Evolutionary conservation across 768 basidiomycete species (phyloP), one percentile per base, ranked within the genome.

Genomic region (Tephrocybe sp.): DNA sequence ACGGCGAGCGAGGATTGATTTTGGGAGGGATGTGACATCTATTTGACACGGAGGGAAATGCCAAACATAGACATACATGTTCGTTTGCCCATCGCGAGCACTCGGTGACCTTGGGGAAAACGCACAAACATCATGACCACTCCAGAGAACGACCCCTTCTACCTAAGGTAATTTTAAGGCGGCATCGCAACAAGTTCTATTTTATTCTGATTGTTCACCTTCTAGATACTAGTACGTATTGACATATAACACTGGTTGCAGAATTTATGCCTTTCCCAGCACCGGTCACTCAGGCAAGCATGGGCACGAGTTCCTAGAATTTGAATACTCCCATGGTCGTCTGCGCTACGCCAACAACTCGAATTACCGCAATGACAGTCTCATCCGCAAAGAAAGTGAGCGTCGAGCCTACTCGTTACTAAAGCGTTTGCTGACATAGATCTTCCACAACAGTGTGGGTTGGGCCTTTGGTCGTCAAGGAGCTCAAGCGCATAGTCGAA

Each of bases 271-370:
- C 13, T 35, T 44, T 39, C 53, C 32, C 66, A 92, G 91, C 69
- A 96, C 95, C 26, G 96, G 97, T n/a, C 96, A 99, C 70, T 95
- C 93, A 62, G 96, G 96, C 54, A 94, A 94, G 68, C 94, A 96
- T 62, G 95, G 93, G 17, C 94, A 97, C 72, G 94, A 97, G 68
- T 98, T 98, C 68, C 79, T 99, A 40, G 96, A 99, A 68, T 99
- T 98, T 62, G 96, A 98, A 69, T 98, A 98, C 73, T 89, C 92
- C 12, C 91, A 95, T 74, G 96, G 96, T 34, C 87, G 96, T 58
- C 79, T 98, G 49, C 83, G 97, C 59, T 99, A 98, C 68, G 97
- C 97, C 55, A 96, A 98, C 77, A 98, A 98, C 77, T 98, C 96
- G 9, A 99, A 99, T 71, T 99, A 99, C 72, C 76, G 97, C 30